phyloP scores from a whole-genome alignment of 805 yeast species.

The Ogataea henricii region DNA sequence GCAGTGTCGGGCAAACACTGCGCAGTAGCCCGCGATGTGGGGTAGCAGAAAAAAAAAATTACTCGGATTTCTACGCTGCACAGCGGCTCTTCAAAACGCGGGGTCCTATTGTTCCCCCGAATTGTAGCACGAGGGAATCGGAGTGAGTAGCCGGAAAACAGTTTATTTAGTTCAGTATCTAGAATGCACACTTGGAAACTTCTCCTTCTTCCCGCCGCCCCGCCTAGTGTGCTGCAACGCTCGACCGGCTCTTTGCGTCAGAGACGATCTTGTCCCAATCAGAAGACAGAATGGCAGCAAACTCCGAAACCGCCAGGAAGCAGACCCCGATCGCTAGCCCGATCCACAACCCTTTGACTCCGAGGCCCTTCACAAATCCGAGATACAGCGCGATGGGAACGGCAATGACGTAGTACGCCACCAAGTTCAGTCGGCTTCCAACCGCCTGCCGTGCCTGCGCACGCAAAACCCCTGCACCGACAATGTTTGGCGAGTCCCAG shows the following conservation, averaged over 20 bases:
- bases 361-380: constrained; percentile 46
- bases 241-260: constrained; percentile 9
- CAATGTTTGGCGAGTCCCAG: constrained; percentile 44
- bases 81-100: background rate
- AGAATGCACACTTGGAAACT: too few species aligned
- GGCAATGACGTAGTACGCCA: constrained; percentile 64
- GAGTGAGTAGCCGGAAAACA: too few species aligned
- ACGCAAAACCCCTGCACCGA: constrained; percentile 46
- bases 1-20: background rate
- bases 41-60: background rate
- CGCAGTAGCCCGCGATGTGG: background rate
- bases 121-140: too few species aligned
- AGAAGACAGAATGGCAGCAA: background rate
- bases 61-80: background rate
- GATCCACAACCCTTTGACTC: constrained; percentile 32
- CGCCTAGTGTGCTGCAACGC: background rate
- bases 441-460: constrained; percentile 54
- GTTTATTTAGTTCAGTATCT: background rate
- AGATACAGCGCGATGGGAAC: constrained; percentile 61
- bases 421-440: constrained; percentile 46
- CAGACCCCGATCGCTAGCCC: constrained; percentile 7
- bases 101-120: constrained; percentile 1
- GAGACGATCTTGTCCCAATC: constrained; percentile 15
- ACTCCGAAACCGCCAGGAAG: constrained; percentile 1
- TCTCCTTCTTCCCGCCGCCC: too few species aligned